phyloP scores from a whole-genome alignment of 2,329 filamentous ascomycete species.

The Conoideocrella luteorostrata region DNA sequence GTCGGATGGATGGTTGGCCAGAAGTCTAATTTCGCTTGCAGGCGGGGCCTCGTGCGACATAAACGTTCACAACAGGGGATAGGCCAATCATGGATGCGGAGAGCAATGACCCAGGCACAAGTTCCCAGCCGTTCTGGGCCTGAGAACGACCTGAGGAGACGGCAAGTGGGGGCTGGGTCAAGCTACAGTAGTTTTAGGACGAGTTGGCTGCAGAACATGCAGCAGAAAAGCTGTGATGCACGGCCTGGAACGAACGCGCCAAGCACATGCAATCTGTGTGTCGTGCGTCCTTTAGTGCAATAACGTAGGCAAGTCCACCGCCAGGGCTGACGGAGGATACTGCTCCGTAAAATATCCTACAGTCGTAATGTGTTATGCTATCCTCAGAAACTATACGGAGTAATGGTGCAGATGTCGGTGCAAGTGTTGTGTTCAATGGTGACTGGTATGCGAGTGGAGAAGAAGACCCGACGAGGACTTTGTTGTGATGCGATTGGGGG shows the following conservation, averaged over 20 bases:
- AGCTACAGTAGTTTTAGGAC: too few relatives aligned
- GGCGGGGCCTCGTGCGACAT: conserved; percentile 3
- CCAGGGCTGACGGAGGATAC: too few relatives aligned
- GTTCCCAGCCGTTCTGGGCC: neutral
- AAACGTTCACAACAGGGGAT: neutral
- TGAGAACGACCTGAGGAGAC: too few relatives aligned
- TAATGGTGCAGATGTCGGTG: too few relatives aligned
- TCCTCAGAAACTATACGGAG: too few relatives aligned
- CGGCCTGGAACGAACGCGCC: neutral
- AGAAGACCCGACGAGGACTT: too few relatives aligned
- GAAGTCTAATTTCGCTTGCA: conserved; percentile 18
- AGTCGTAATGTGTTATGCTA: too few relatives aligned
- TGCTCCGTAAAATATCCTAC: too few relatives aligned
- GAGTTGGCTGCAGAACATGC: conserved; percentile 1
- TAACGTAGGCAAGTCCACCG: too few relatives aligned
- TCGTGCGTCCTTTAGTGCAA: too few relatives aligned
- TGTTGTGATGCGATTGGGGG: too few relatives aligned
- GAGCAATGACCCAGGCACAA: neutral
- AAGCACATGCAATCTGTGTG: neutral
- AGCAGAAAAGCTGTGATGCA: neutral
- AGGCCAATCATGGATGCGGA: neutral
- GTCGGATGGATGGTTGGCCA: neutral
- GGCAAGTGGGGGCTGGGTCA: too few relatives aligned
- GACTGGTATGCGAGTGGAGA: neutral
- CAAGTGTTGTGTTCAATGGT: neutral